A percentile compares a stretch with the other conserved stretches of the same genome.
Evolutionary conservation across 371 early-diverging fungal genomes (phyloP).

Genomic region (Parasitella parasitica): DNA sequence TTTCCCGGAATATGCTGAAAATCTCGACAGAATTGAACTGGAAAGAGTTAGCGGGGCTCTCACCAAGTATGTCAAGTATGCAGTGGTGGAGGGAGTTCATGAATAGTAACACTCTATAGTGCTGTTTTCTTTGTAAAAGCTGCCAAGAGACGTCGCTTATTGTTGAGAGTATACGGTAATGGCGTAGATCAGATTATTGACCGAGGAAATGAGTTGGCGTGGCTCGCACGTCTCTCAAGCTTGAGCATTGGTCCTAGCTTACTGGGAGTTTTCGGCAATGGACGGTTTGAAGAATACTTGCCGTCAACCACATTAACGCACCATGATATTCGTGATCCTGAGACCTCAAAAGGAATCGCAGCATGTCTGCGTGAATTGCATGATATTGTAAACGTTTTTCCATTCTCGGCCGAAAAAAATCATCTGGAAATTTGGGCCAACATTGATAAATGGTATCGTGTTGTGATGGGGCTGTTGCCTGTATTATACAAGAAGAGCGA

Average conservation of each 20-base stretch:
- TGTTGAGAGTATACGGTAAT: slow-evolving; percentile 80
- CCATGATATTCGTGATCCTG: slow-evolving; percentile 66
- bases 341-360: slow-evolving; percentile 73
- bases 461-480: slow-evolving; percentile 17
- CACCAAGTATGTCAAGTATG: slow-evolving; percentile 56
- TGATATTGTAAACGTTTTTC: slow-evolving; percentile 64
- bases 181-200: slow-evolving; percentile 79
- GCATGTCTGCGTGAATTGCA: slow-evolving; percentile 73
- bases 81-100: background rate
- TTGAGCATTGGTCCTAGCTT: slow-evolving; percentile 74
- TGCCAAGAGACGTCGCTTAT: slow-evolving; percentile 41
- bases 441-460: slow-evolving; percentile 64
- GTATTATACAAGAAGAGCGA: slow-evolving; percentile 13
- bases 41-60: slow-evolving; percentile 75
- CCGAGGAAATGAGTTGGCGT: slow-evolving; percentile 78
- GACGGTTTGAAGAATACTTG: slow-evolving; percentile 85
- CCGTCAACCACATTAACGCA: slow-evolving; percentile 73
- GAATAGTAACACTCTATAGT: slow-evolving; percentile 17
- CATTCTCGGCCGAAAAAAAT: slow-evolving; percentile 36
- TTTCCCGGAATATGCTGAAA: slow-evolving; percentile 49
- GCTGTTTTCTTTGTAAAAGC: slow-evolving; percentile 74
- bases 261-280: slow-evolving; percentile 83
- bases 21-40: slow-evolving; percentile 40
- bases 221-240: slow-evolving; percentile 72
- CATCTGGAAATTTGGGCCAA: slow-evolving; percentile 65